Base-by-base conservation (phyloP, 1,139 yeast species). In the Magnusiomyces clavatus region DNA sequence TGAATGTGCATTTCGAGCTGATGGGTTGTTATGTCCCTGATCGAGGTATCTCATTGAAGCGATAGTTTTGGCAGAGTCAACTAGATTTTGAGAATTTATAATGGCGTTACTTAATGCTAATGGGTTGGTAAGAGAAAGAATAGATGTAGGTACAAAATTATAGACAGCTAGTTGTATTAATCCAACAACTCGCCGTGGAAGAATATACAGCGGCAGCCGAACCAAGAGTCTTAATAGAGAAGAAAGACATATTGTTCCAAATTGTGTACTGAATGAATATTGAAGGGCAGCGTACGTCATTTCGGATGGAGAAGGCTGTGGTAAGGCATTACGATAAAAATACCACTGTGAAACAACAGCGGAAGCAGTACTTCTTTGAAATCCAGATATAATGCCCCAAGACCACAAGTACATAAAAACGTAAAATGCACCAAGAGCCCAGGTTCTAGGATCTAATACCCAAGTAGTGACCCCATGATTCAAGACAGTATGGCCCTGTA, bases 391-490 rank as follows among this genome's bases (percentile, higher is more conserved):
- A 17, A 72, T 67, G 1, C 71, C 71, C 70, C 73, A 70, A 1
- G 76, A 69, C 76, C 76, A 72, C 38, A 73, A 56, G 55, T 68
- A 72, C 67, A 70, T 64, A 34, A 72, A 56, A 2, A 67, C 58
- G 58, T 69, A 70, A 56, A 68, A 66, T 5, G 63, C 64, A 1
- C 70, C 74, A 1, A 71, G 60, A 3, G 61, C 50, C 64, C 71
- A 69, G 2, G 69, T 61, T 40, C 61, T 60, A 31, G 65, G 58
- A 45, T 63, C 67, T 46, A 67, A 56, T n/a, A 66, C 60, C 69
- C 69, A 67, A 39, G 52, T 51, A 13, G 60, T 35, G 16, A 62
- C 57, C 12, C 65, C 60, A 39, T 64, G 58, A 37, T 58, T 61
- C 12, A 54, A 51, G 12, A 60, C 54, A 3, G 62, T 52, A 40